Conservation (phyloP, 257 asterid species). For the Nyctanthes arbortristis region DNA sequence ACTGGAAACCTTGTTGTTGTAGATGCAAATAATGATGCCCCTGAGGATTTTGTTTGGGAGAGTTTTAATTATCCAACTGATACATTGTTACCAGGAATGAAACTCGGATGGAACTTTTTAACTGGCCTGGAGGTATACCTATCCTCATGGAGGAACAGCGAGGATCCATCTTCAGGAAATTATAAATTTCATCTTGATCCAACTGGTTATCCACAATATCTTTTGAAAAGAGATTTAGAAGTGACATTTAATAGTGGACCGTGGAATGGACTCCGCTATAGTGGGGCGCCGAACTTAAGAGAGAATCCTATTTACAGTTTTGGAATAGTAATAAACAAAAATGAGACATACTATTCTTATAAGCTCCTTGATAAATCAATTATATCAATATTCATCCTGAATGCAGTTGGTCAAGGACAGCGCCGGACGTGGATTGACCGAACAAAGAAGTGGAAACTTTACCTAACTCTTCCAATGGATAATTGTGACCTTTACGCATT, state of each 20-base stretch:
- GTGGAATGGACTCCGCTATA: constrained; percentile 18
- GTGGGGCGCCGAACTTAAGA: neutral
- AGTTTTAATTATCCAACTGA: constrained; percentile 26
- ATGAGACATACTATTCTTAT: constrained; percentile 8
- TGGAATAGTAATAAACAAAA: neutral
- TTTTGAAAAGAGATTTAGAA: constrained; percentile 2
- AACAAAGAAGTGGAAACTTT: constrained; percentile 23
- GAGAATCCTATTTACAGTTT: neutral
- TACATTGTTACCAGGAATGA: constrained; percentile 23
- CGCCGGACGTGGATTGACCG: neutral
- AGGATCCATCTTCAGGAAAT: constrained; percentile 27
- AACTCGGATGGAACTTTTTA: constrained; percentile 9
- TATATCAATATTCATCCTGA: neutral
- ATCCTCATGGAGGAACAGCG: constrained; percentile 24
- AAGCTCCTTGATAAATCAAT: neutral
- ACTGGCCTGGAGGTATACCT: constrained; percentile 6
- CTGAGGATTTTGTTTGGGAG: constrained; percentile 11
- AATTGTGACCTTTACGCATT: constrained; percentile 15
- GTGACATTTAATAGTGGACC: constrained; percentile 12
- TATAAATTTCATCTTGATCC: constrained; percentile 3
- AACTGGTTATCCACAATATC: constrained; percentile 14
- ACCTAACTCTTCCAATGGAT: constrained; percentile 17
- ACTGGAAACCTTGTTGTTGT: constrained; percentile 20
- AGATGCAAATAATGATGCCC: neutral
- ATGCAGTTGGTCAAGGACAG: neutral